Conservation (phyloP, 1,284 basidiomycete species). For the Sparassis latifolia region DNA sequence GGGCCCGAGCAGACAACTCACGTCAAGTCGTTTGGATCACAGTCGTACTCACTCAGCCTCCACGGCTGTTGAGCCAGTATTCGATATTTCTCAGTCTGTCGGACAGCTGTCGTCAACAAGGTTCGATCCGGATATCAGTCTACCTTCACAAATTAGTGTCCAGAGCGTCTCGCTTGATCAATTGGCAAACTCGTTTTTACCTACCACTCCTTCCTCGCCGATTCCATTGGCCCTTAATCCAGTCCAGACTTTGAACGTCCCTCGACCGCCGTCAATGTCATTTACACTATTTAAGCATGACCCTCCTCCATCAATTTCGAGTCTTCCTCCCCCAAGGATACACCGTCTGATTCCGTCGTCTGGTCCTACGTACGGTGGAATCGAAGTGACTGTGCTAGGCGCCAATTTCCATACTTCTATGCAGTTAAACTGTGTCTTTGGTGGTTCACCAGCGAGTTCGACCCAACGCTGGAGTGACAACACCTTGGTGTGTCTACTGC, state of each 20-base stretch:
- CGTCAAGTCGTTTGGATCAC: slow-evolving; percentile 11
- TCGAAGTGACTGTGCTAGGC: slow-evolving; percentile 92
- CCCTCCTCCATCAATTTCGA: slow-evolving; percentile 35
- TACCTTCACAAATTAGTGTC: slow-evolving; percentile 16
- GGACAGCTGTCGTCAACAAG: slow-evolving; percentile 9
- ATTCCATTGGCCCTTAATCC: slow-evolving; percentile 18
- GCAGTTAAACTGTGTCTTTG: slow-evolving; percentile 79
- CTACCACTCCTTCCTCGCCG: slow-evolving; percentile 15
- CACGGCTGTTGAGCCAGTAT: slow-evolving; percentile 8
- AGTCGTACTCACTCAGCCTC: slow-evolving; percentile 6
- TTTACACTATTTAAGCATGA: slow-evolving; percentile 56
- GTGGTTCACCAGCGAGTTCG: slow-evolving; percentile 74
- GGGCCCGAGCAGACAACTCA: slow-evolving; percentile 13
- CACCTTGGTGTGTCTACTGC: slow-evolving; percentile 89
- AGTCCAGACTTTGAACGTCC: slow-evolving; percentile 15
- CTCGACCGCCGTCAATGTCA: slow-evolving; percentile 30
- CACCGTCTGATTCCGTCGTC: slow-evolving; percentile 86
- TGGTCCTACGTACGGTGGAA: slow-evolving; percentile 90
- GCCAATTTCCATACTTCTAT: slow-evolving; percentile 76
- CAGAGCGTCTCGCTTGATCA: slow-evolving; percentile 14
- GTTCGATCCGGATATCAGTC: slow-evolving; percentile 21
- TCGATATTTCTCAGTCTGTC: slow-evolving; percentile 16
- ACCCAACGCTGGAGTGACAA: slow-evolving; percentile 93
- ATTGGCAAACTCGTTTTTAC: slow-evolving; percentile 8
- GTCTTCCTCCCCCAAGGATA: slow-evolving; percentile 58